These are phyloP conservation scores for Tirmania nivea DNA, from an alignment of 495 filamentous ascomycete genomes.

Conservation along the genomic window DNA sequence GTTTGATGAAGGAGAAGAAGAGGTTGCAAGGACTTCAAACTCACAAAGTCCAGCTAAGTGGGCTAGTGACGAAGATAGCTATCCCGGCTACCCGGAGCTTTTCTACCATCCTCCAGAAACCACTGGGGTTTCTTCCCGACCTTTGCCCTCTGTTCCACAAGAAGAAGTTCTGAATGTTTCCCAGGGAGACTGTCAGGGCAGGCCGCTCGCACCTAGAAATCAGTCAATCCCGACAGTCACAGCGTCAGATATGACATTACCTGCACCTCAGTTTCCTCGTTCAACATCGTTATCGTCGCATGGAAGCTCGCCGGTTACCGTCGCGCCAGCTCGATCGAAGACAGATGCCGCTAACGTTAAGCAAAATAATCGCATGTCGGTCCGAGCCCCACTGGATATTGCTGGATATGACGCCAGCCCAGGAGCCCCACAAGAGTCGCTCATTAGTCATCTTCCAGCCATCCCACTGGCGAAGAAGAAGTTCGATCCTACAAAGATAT, in stretches of 20 bases:
- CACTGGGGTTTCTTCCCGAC: slow-evolving; percentile 2
- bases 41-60: slow-evolving; percentile 26
- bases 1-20: slow-evolving; percentile 87
- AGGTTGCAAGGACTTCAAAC: slow-evolving; percentile 30
- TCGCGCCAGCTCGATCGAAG: slow-evolving; percentile 71
- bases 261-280: slow-evolving; percentile 39
- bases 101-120: slow-evolving; percentile 57
- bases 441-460: slow-evolving; percentile 26
- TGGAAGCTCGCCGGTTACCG: slow-evolving; percentile 22
- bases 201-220: not conserved
- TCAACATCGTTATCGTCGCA: slow-evolving; percentile 31
- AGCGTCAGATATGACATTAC: slow-evolving; percentile 3
- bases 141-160: slow-evolving; percentile 1
- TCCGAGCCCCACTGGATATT: not conserved
- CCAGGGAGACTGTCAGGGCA: not conserved
- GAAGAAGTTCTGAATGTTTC: not conserved
- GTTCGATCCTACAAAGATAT: slow-evolving; percentile 75
- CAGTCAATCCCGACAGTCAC: slow-evolving; percentile 7
- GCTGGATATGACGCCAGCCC: not conserved
- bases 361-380: slow-evolving; percentile 14
- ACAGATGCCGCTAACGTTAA: slow-evolving; percentile 65
- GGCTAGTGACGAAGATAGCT: slow-evolving; percentile 32
- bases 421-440: not conserved
- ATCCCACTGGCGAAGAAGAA: slow-evolving; percentile 32
- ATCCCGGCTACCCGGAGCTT: slow-evolving; percentile 68